A percentile compares a stretch with the other conserved stretches of the same genome.
Conservation (phyloP, 257 asterid species). For the Verbena officinalis region DNA sequence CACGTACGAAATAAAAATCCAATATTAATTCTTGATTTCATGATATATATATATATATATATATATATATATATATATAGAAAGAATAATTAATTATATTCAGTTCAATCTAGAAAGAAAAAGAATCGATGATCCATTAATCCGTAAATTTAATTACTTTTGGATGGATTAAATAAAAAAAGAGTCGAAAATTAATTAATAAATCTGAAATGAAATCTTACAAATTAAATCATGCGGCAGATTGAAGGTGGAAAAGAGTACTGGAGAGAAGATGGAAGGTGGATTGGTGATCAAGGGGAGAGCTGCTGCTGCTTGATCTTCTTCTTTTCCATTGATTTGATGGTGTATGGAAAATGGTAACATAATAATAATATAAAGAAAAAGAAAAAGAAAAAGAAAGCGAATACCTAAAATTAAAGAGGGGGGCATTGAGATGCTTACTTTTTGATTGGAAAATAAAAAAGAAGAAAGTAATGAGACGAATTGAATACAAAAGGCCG, state of each 20-base stretch:
- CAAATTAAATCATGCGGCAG: not conserved
- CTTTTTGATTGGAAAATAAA: constrained; percentile 34
- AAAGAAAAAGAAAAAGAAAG: not conserved
- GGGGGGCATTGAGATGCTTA: constrained; percentile 37
- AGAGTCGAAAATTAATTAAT: no score
- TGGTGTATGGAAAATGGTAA: not conserved
- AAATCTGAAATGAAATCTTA: constrained; percentile 19
- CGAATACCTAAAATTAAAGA: no score
- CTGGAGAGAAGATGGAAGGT: not conserved
- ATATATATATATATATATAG: not conserved
- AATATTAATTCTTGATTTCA: not conserved
- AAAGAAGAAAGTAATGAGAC: constrained; percentile 16
- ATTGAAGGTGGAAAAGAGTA: not conserved
- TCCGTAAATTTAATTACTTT: no score
- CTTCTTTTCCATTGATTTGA: not conserved
- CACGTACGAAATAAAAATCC: no score
- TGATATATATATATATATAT: no score
- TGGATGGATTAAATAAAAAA: no score
- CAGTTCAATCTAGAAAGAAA: not conserved
- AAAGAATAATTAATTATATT: not conserved
- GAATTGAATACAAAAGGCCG: constrained; percentile 25
- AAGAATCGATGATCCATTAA: no score
- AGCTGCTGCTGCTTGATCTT: no score
- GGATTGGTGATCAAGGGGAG: not conserved
- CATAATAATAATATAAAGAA: not conserved